Evolutionary conservation across 306 rosid genomes (phyloP), one percentile per base, ranked within the genome.

Genomic region (Vicia villosa): DNA sequence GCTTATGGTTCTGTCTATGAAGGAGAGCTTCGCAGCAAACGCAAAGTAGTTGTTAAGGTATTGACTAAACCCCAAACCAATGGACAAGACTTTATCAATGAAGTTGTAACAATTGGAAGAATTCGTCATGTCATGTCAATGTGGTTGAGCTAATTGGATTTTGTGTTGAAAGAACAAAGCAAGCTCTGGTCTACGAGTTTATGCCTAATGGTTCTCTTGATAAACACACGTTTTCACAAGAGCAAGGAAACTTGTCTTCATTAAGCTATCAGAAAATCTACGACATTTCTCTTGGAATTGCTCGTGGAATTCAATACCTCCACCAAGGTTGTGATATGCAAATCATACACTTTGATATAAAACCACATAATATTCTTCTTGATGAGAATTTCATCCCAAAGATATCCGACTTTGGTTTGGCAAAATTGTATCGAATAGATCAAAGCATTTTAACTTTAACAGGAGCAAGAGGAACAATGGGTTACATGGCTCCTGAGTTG

Each of bases 291-390:
- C 36, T 76, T 0, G 81, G 72, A 6, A 43, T 76, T 11, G 75
- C 84, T 22, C 72, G 72, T 21, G 80, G 84, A 20, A 58, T 65
- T 58, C 74, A 75, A 16, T 80, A 80, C 58, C 70, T 80, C 28
- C 84, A 76, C 50, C 78, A 66, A 61, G 81, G 84, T 2, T 80
- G 84, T 30, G 72, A 81, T n/a, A 62, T 71, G 26, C 20, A 5
- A 46, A 81, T 81, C 38, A 66, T 81, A 3, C 84, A 81, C 63
- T 72, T 81, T 28, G 78, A 81, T 7, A 72, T 72, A 47, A 60
- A 72, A 21, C 77, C 77, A 34, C 51, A 46, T 20, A 61, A 72
- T 4, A 38, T 71, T 28, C 13, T 71, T 9, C 45, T 68, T 15
- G 74, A 68, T 4, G 13, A 59, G 1, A 68, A 50, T 10, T 68